These are phyloP conservation scores for Fraxinus anomala DNA, from an alignment of 257 asterid species.

Conservation along the genomic window DNA sequence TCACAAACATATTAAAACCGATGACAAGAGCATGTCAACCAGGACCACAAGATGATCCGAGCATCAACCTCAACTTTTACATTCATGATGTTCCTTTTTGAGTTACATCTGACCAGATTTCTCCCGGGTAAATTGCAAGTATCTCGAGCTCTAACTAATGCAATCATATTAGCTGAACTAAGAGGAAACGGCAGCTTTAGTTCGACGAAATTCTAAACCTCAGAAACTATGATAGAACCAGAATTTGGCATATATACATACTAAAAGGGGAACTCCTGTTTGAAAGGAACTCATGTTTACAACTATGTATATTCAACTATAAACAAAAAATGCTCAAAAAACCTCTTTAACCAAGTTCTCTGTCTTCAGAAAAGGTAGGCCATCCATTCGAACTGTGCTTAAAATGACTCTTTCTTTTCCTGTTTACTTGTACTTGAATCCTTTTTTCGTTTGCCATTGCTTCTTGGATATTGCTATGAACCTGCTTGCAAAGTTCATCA, in stretches of 20 bases:
- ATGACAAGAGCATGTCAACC: too few species aligned
- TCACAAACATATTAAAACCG: too few species aligned
- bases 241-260: not conserved
- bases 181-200: not conserved
- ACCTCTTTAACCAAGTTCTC: conserved; percentile 37
- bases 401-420: conserved; percentile 37
- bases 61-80: not conserved
- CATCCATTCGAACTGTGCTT: conserved; percentile 63
- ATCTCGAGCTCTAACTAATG: not conserved
- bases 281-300: not conserved
- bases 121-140: not conserved
- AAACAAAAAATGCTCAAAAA: not conserved
- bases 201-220: not conserved
- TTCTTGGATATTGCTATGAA: conserved; percentile 59
- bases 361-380: conserved; percentile 49
- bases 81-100: not conserved
- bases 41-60: not conserved
- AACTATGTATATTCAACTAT: not conserved
- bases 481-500: conserved; percentile 69
- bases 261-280: not conserved
- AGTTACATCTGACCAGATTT: not conserved
- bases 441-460: conserved; percentile 51
- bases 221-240: not conserved
- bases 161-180: not conserved
- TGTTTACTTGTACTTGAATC: conserved; percentile 52